Evolutionary conservation across 2,329 filamentous ascomycete species (phyloP).

Genomic region (Pseudogymnoascus sp.): DNA sequence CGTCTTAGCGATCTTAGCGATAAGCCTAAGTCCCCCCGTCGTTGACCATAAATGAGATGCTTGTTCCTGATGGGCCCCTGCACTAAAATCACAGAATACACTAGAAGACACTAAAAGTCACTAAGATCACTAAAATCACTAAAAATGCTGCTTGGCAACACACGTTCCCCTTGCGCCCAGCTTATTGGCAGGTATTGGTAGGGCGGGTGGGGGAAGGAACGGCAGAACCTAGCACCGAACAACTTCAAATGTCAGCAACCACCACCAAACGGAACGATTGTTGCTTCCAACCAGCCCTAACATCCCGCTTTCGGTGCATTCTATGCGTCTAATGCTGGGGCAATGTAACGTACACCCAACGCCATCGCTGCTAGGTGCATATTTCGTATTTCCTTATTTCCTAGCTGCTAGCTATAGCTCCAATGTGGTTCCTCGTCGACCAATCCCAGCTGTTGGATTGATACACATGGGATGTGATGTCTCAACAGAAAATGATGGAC

Average conservation of each 20-base stretch:
- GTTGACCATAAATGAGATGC: neutral
- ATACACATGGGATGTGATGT: neutral
- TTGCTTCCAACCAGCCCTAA: slow-evolving; percentile 1
- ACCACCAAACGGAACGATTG: neutral
- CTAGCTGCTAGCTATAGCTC: neutral
- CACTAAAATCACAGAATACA: neutral
- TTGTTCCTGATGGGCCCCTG: slow-evolving; percentile 6
- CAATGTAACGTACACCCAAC: neutral
- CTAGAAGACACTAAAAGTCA: neutral
- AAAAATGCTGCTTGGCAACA: neutral
- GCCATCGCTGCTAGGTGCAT: neutral
- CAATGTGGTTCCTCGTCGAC: neutral
- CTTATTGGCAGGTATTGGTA: slow-evolving; percentile 6
- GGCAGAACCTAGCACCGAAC: neutral
- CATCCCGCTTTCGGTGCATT: neutral
- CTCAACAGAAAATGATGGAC: neutral
- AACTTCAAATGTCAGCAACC: neutral
- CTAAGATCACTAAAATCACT: neutral
- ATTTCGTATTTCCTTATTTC: slow-evolving; percentile 1
- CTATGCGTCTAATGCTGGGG: neutral
- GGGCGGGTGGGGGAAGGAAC: neutral
- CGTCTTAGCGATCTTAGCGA: neutral
- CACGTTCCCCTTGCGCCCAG: slow-evolving; percentile 1
- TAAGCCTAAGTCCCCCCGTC: neutral
- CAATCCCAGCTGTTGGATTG: slow-evolving; percentile 1